Evolutionary conservation across 495 filamentous ascomycete species (phyloP).

Genomic region (Penicillium nucicola): DNA sequence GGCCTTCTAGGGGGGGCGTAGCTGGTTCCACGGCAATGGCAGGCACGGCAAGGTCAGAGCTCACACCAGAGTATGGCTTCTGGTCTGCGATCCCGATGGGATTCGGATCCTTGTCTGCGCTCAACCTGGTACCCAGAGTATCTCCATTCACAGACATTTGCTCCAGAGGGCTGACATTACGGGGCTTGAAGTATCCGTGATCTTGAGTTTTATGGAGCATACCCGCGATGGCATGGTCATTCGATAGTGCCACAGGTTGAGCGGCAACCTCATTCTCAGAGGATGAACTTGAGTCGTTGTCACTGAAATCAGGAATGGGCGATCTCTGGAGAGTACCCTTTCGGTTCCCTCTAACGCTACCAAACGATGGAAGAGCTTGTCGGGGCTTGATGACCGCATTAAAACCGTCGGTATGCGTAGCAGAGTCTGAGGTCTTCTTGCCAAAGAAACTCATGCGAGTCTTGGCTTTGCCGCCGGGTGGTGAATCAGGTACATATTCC

Average conservation of each 20-base stretch:
- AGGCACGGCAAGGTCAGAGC: slow-evolving; percentile 30
- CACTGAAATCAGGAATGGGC: slow-evolving; percentile 26
- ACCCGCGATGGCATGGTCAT: slow-evolving; percentile 61
- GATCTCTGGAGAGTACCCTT: slow-evolving; percentile 22
- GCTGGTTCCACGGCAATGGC: slow-evolving; percentile 39
- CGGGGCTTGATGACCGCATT: slow-evolving; percentile 70
- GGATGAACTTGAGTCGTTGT: slow-evolving; percentile 37
- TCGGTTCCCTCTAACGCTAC: slow-evolving; percentile 60
- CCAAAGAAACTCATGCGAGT: slow-evolving; percentile 54
- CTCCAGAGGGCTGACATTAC: slow-evolving; percentile 12
- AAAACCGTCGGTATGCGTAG: slow-evolving; percentile 49
- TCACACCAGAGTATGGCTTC: neutral
- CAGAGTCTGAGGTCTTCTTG: slow-evolving; percentile 45
- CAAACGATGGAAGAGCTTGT: slow-evolving; percentile 78
- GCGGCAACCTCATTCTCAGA: slow-evolving; percentile 27
- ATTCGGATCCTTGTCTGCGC: neutral
- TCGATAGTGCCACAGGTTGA: slow-evolving; percentile 44
- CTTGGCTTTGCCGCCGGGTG: slow-evolving; percentile 44
- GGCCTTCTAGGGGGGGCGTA: slow-evolving; percentile 12
- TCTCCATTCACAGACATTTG: slow-evolving; percentile 9
- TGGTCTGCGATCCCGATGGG: slow-evolving; percentile 1
- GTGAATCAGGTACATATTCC: slow-evolving; percentile 47
- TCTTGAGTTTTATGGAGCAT: slow-evolving; percentile 41
- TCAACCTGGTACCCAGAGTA: neutral
- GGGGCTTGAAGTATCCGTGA: slow-evolving; percentile 1